These are phyloP conservation scores for Bonia amplexicaulis DNA, from an alignment of 176 grass and related monocot species.

Conservation along the genomic window DNA sequence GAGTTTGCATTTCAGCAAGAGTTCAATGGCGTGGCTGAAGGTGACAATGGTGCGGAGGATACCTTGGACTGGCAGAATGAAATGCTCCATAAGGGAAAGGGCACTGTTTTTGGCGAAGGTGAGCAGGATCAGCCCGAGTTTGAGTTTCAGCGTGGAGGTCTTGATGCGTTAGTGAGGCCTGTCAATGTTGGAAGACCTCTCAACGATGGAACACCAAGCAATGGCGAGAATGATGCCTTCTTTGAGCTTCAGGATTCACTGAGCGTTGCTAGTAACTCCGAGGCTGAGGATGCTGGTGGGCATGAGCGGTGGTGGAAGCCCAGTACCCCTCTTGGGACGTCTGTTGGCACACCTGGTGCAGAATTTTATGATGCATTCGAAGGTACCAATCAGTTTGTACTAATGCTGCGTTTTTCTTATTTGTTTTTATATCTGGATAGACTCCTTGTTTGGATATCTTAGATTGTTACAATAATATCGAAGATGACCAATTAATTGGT, in stretches of 20 bases:
- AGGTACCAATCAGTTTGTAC: conserved; percentile 46
- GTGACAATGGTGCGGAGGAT: background rate
- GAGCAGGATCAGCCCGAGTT: conserved; percentile 34
- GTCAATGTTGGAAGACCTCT: conserved; percentile 30
- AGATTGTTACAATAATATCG: background rate
- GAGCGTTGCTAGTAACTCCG: conserved; percentile 52
- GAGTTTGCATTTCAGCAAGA: conserved; percentile 22
- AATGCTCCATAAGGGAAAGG: conserved; percentile 26
- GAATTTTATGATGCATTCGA: conserved; percentile 91
- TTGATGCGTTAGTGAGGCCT: conserved; percentile 20
- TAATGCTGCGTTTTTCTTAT: background rate
- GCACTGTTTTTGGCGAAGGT: background rate
- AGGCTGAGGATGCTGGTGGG: conserved; percentile 50
- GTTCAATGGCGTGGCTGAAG: background rate
- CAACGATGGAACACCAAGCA: conserved; percentile 15
- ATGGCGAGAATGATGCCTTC: conserved; percentile 49
- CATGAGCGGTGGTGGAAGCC: conserved; percentile 49
- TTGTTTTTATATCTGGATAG: background rate
- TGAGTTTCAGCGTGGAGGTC: conserved; percentile 24
- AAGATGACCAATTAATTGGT: background rate
- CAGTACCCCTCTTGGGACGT: conserved; percentile 19
- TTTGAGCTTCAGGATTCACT: conserved; percentile 61
- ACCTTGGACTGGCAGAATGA: background rate
- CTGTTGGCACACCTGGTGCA: conserved; percentile 42
- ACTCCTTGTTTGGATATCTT: background rate